phyloP scores from a whole-genome alignment of 1,284 basidiomycete genomes.

The Gomphus sp. region DNA sequence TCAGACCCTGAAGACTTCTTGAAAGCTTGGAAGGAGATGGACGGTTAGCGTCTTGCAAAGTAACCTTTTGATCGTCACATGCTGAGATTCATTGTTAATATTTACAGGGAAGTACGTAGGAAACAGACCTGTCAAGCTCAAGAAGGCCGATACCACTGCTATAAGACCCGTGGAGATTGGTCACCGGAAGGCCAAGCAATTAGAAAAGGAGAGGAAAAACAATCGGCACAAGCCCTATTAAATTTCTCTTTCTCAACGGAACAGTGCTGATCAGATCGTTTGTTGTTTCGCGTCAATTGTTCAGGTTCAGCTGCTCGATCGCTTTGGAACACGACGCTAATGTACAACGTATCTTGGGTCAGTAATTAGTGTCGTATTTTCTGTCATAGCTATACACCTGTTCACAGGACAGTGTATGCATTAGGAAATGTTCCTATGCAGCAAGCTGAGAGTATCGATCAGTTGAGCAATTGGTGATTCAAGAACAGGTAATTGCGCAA shows the following conservation, averaged over 20 bases:
- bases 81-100: slow-evolving; percentile 3
- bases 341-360: background rate
- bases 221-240: slow-evolving; percentile 70
- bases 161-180: slow-evolving; percentile 92
- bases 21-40: slow-evolving; percentile 99
- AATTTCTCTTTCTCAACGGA: background rate
- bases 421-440: background rate
- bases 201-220: slow-evolving; percentile 77
- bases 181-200: slow-evolving; percentile 75
- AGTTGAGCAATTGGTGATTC: background rate
- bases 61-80: background rate
- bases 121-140: slow-evolving; percentile 86
- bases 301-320: background rate
- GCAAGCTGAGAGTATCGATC: background rate
- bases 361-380: background rate
- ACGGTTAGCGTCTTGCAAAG: slow-evolving; percentile 49
- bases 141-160: slow-evolving; percentile 75
- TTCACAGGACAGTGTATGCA: background rate
- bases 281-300: background rate
- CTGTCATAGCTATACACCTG: background rate
- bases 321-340: background rate
- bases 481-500: background rate
- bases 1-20: slow-evolving; percentile 98
- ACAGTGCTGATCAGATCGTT: background rate
- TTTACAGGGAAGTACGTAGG: slow-evolving; percentile 91